Conservation (phyloP, 371 early-diverging fungal genomes). For the Saksenaea oblongispora region DNA sequence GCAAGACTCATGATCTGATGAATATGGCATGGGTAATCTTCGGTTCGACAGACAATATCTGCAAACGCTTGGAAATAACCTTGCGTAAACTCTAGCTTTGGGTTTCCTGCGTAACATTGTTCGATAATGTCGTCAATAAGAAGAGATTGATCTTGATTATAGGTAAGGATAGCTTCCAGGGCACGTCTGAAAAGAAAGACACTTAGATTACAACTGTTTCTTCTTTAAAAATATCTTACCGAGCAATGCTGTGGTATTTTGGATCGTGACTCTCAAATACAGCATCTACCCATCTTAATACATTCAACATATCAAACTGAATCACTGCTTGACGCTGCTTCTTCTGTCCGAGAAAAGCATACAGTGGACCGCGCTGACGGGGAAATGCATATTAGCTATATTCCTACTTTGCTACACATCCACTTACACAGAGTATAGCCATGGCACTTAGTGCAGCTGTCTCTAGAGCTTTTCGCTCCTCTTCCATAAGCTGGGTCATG, state of each 20-base stretch:
- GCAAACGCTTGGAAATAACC: constrained; percentile 79
- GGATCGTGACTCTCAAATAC: constrained; percentile 66
- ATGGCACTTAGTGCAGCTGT: constrained; percentile 83
- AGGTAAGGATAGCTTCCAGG: constrained; percentile 66
- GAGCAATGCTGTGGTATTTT: constrained; percentile 41
- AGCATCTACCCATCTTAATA: constrained; percentile 71
- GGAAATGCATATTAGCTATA: neutral
- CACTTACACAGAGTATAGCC: constrained; percentile 82
- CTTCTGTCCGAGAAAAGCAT: constrained; percentile 66
- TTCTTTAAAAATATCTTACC: constrained; percentile 21
- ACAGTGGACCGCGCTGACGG: constrained; percentile 67
- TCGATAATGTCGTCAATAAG: constrained; percentile 67
- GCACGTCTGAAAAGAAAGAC: constrained; percentile 43
- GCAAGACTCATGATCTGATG: constrained; percentile 76
- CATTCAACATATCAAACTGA: constrained; percentile 55
- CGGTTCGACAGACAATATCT: constrained; percentile 60
- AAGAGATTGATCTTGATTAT: constrained; percentile 68
- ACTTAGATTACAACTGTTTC: neutral
- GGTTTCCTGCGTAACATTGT: constrained; percentile 76
- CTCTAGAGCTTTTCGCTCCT: constrained; percentile 77
- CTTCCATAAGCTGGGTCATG: constrained; percentile 71
- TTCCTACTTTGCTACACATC: too few relatives aligned
- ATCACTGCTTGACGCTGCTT: constrained; percentile 60
- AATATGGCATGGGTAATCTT: constrained; percentile 61
- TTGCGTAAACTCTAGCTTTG: constrained; percentile 60